Evolutionary conservation across 2,329 filamentous ascomycete species (phyloP).

Genomic region (Colletotrichum incanum): DNA sequence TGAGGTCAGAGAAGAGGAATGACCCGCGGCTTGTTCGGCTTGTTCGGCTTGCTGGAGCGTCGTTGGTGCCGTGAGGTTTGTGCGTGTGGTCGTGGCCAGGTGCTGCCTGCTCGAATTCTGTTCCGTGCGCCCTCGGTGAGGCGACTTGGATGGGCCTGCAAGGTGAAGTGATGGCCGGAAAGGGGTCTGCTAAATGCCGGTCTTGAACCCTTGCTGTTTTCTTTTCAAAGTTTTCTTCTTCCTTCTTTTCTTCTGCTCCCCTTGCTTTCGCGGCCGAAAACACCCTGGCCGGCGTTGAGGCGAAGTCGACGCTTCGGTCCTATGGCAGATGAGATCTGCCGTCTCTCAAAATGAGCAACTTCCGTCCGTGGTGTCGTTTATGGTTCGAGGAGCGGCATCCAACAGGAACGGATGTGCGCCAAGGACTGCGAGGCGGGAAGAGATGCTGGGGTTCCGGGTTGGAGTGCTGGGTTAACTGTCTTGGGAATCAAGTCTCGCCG

Average conservation of each 20-base stretch:
- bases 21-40: not conserved
- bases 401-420: slow-evolving; percentile 19
- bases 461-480: not conserved
- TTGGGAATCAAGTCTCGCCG: slow-evolving; percentile 11
- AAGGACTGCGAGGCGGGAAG: slow-evolving; percentile 30
- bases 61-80: slow-evolving; percentile 9
- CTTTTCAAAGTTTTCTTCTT: not conserved
- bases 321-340: slow-evolving; percentile 25
- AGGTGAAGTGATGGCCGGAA: slow-evolving; percentile 6
- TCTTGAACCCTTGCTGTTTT: slow-evolving; percentile 1
- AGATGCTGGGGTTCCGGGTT: slow-evolving; percentile 15
- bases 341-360: slow-evolving; percentile 19
- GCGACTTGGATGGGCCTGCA: slow-evolving; percentile 6
- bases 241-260: not conserved
- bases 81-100: slow-evolving; percentile 14
- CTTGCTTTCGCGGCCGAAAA: slow-evolving; percentile 10
- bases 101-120: slow-evolving; percentile 28
- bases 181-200: slow-evolving; percentile 13
- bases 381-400: not conserved
- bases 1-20: not conserved
- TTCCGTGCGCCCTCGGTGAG: slow-evolving; percentile 32
- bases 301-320: slow-evolving; percentile 27
- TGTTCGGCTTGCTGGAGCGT: not conserved
- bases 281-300: slow-evolving; percentile 20
- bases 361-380: slow-evolving; percentile 18